These are phyloP conservation scores for Magnusiomyces ingens DNA, from an alignment of 1,139 yeast genomes.

Conservation along the genomic window DNA sequence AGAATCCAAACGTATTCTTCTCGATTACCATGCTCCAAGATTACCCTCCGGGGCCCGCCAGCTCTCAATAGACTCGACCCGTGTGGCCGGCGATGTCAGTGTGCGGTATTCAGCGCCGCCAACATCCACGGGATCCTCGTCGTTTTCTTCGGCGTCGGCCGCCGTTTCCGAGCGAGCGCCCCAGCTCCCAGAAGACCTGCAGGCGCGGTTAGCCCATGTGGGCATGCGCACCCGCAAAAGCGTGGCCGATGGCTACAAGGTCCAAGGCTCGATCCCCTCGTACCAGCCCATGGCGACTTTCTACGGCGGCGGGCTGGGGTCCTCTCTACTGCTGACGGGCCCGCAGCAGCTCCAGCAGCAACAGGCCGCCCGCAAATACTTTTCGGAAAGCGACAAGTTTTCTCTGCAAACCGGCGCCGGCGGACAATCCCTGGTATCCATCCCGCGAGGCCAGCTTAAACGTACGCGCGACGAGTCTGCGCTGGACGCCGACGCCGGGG, in stretches of 20 bases:
- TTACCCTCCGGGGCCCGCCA: not conserved
- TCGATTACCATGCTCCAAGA: not conserved
- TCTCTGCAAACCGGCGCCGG: not conserved
- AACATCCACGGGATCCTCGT: not conserved
- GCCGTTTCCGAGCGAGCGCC: conserved; percentile 14
- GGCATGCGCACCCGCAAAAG: conserved; percentile 30
- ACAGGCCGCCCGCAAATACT: conserved; percentile 6
- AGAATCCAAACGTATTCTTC: no score
- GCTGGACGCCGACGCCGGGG: conserved; percentile 33
- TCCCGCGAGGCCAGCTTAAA: conserved; percentile 11
- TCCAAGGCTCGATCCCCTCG: conserved; percentile 22
- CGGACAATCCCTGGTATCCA: not conserved
- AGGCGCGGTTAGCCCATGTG: conserved; percentile 24
- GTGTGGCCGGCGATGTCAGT: not conserved
- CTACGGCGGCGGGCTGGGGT: conserved; percentile 10
- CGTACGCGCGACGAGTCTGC: conserved; percentile 22
- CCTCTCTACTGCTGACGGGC: conserved; percentile 18
- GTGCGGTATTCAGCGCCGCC: not conserved
- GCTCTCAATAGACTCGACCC: not conserved
- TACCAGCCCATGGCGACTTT: conserved; percentile 19
- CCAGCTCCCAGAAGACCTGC: conserved; percentile 24
- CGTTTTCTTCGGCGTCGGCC: no score
- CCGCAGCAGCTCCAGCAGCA: conserved; percentile 19
- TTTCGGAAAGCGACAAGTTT: conserved; percentile 9
- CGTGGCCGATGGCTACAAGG: conserved; percentile 30